Conservation (phyloP, 108 stramenopile genomes). For the Skeletonema menzelii region DNA sequence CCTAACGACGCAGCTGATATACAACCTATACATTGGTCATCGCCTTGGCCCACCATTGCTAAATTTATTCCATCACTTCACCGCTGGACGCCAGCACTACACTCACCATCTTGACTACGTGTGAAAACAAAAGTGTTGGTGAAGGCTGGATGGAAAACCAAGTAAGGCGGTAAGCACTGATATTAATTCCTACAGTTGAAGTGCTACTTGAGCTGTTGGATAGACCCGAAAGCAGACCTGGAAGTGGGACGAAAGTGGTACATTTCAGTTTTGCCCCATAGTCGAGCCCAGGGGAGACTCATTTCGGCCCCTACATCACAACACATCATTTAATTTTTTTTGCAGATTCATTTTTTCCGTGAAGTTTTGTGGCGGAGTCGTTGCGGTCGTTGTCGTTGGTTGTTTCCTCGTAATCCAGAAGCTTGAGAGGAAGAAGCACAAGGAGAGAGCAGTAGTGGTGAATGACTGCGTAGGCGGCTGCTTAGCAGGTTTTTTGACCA, state of each 20-base stretch:
- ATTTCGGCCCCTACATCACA: not conserved
- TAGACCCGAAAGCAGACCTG: not conserved
- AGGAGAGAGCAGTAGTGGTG: not conserved
- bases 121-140: constrained; percentile 1
- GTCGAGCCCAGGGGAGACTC: not conserved
- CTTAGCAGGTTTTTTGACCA: not conserved
- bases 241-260: not conserved
- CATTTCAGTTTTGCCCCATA: not conserved
- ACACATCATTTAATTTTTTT: no score
- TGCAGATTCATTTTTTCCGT: no score
- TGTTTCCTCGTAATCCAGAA: no score
- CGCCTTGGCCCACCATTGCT: not conserved
- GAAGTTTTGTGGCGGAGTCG: not conserved
- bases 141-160: not conserved
- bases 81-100: not conserved
- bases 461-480: not conserved
- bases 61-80: not conserved
- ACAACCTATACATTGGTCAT: not conserved
- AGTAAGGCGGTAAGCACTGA: not conserved
- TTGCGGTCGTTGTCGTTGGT: no score
- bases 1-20: no score
- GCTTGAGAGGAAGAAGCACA: not conserved
- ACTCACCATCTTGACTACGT: constrained; percentile 4
- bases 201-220: not conserved
- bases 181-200: not conserved